phyloP scores from a whole-genome alignment of 2,329 filamentous ascomycete genomes.

The Xylariomycetidae sp. region DNA sequence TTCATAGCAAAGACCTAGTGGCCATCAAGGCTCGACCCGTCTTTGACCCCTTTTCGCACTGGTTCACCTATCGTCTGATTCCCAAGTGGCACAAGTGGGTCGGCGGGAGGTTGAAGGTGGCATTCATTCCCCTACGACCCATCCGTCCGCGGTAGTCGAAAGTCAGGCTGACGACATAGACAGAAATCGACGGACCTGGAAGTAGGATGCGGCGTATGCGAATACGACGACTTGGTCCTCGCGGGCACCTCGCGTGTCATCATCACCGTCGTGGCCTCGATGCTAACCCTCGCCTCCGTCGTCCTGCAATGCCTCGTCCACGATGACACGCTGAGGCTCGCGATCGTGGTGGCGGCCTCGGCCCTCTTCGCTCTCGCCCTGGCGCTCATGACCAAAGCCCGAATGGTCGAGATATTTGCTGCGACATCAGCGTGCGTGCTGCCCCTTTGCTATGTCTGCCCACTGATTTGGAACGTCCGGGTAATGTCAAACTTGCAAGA shows the following conservation, averaged over 20 bases:
- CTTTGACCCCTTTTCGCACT: slow-evolving; percentile 6
- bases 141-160: no score
- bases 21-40: slow-evolving; percentile 4
- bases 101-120: slow-evolving; percentile 7
- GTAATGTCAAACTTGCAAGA: no score
- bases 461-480: no score
- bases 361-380: slow-evolving; percentile 8
- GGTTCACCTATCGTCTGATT: slow-evolving; percentile 5
- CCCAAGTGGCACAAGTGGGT: slow-evolving; percentile 4
- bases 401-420: slow-evolving; percentile 10
- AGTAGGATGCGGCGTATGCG: slow-evolving; percentile 4
- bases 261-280: slow-evolving; percentile 8
- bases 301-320: slow-evolving; percentile 6
- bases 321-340: slow-evolving; percentile 1
- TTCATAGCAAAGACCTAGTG: slow-evolving; percentile 5
- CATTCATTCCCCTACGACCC: not conserved
- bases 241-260: not conserved
- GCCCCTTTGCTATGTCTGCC: no score
- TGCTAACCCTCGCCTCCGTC: slow-evolving; percentile 8
- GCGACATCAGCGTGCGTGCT: slow-evolving; percentile 10
- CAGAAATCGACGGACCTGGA: slow-evolving; percentile 1
- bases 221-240: slow-evolving; percentile 5
- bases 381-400: slow-evolving; percentile 9
- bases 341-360: slow-evolving; percentile 6
- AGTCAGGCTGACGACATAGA: not conserved